These are phyloP conservation scores for Cymbidium sinense DNA, from an alignment of 106 monocot species.

Conservation along the genomic window DNA sequence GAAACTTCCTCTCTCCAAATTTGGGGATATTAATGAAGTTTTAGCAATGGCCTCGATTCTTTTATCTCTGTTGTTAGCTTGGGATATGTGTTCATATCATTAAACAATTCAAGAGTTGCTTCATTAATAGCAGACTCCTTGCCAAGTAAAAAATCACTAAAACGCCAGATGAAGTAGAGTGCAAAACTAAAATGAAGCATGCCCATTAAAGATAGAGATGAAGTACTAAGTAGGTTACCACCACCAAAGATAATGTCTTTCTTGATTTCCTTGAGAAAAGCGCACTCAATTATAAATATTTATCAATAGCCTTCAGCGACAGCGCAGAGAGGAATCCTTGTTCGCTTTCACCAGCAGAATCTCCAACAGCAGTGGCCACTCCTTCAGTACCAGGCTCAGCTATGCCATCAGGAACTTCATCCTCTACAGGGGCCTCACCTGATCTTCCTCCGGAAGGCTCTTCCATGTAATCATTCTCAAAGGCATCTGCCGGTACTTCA, in stretches of 20 bases:
- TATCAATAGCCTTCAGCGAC: constrained; percentile 14
- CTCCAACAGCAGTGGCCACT: constrained; percentile 21
- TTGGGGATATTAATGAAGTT: too few species aligned
- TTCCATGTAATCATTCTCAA: constrained; percentile 97
- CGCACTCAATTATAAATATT: not conserved
- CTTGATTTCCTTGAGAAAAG: not conserved
- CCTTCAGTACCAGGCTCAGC: constrained; percentile 38
- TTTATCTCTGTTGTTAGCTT: too few species aligned
- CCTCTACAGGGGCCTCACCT: constrained; percentile 67
- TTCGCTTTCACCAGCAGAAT: constrained; percentile 10
- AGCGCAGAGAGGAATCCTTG: constrained; percentile 25
- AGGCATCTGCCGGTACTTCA: constrained; percentile 86
- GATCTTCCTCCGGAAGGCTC: constrained; percentile 99
- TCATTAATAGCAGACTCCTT: too few species aligned
- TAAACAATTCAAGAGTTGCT: not conserved
- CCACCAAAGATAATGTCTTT: not conserved
- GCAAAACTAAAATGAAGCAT: too few species aligned
- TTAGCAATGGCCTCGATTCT: too few species aligned
- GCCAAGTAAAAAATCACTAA: not conserved
- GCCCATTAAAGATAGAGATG: not conserved
- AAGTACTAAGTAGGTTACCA: not conserved
- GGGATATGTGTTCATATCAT: too few species aligned
- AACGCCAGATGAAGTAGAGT: not conserved
- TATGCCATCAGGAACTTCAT: constrained; percentile 18
- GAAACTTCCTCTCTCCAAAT: too few species aligned